Evolutionary conservation across 148 eudicot species (phyloP), one percentile per base, ranked within the genome.

Genomic region (Bassia scoparia): DNA sequence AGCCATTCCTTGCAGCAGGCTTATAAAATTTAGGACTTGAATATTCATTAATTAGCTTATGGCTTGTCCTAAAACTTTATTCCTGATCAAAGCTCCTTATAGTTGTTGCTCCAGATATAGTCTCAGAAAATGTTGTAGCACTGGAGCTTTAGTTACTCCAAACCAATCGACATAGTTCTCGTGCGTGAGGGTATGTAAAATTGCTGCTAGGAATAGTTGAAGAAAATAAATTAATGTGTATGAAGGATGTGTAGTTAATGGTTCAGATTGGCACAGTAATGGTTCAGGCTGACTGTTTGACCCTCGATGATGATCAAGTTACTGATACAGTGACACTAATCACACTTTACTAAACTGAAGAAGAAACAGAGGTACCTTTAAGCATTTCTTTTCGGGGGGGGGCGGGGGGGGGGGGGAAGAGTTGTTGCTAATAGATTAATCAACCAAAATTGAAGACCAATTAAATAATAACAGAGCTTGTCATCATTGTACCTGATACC

Each of bases 51-150:
- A 83, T 74, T 29, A 79, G 69, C 46, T 81, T 74, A 71, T 77
- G 35, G 66, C 78, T 84, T 27, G 76, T 68, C 33, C 35, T 73
- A 70, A 88, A 88, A 77, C 86, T 79, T 3, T 65, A 44, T 62
- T 86, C 83, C 50, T 84, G 92, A 58, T 83, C 84, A 46, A 86
- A 88, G 55, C 89, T 83, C 74, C 92, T 79, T 20, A 88, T 88
- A 13, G 86, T 84, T 23, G 85, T 78, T 26, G 83, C 82, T 55
- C 92, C 92, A 0, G 92, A 79, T 41, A 88, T 75, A 16, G 92
- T 86, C 84, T 86, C 92, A 3, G 89, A 74, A 84, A 86, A 76
- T 84, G 85, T 37, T 88, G 89, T 75, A 88, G 79, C 2, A 88
- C 80, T 17, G 92, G 92, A 68, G 88, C 92, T 83, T 84, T 77